Base-by-base conservation (phyloP, 2,329 filamentous ascomycete genomes). In the Graphiopsis chlorocephala region DNA sequence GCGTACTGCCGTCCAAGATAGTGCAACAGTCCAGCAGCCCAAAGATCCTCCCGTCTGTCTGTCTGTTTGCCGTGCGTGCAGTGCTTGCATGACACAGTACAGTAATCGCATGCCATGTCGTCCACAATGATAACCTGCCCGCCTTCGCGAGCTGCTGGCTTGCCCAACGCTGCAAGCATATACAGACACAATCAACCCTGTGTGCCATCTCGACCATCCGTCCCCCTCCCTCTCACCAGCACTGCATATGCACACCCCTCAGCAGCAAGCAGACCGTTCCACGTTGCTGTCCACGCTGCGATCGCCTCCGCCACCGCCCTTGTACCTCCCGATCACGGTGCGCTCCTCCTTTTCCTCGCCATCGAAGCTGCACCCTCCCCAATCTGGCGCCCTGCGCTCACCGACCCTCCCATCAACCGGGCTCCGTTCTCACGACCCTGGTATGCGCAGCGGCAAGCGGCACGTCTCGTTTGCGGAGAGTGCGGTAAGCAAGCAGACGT, bases 181-280 rank as follows among this genome's bases (percentile, higher is more conserved):
- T 31, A 53, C 26, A 53, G 15, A 29, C 50, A 28, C 50, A 53
- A 31, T 53, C 12, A n/a, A 20, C 3, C 47, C 50, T 29, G n/a
- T 29, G 26, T 53, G 50, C 7, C 50, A n/a, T 31, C 50, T 53
- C 26, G 26, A 17, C 50, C 50, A 53, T 28, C 50, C 50, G 50
- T 53, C 50, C 26, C 50, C 50, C 50, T 53, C 50, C 50, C 50
- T 52, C 48, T 53, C 53, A 31, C 20, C n/a, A 25, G 31, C 53
- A 56, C 53, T 56, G 53, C 53, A 56, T 56, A 56, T 56, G 53
- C 53, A 56, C 53, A 56, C 53, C 53, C 53, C 53, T 56, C 53
- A 56, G 53, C 53, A 56, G 28, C 53, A 38, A 31, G 53, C 53
- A 56, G 31, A 35, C 53, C 29, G 15, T 38, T 23, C 35, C 55